Evolutionary conservation across 2,329 filamentous ascomycete species (phyloP), one percentile per base, ranked within the genome.

Genomic region (Leptosphaerulina australis): DNA sequence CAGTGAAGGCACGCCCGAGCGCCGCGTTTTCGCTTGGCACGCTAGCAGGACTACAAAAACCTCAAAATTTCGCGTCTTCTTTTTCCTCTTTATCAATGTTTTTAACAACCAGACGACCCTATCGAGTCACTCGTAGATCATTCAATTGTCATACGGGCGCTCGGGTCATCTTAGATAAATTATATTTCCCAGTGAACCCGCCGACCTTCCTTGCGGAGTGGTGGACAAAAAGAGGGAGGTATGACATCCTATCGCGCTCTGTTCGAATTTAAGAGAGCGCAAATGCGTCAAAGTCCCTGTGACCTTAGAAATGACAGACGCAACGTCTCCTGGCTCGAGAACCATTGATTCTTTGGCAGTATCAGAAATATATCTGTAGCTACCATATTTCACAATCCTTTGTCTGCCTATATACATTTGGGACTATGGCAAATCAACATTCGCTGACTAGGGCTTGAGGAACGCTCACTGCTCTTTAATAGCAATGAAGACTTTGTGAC

Each of bases 121-220:
- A 89, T 97, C 97, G 94, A 99, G 94, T 99, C 94, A 95, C 93
- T 92, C 88, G 88, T 86, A 85, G 89, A 85, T 88, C 85, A 52
- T 68, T 92, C 90, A 90, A 83, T 97, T 84, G 88, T 91, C 91
- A 86, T 89, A 90, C 80, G 90, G 92, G 93, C 90, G 94, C 94
- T 99, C 91, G 92, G 87, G 90, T 91, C 89, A 89, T 88, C 93
- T 88, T 90, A 95, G 90, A 88, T 73, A 80, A 84, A 79, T 46
- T 75, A 76, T 78, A 79, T 81, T 86, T 83, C 85, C 71, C 75
- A 65, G 68, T 88, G 61, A 64, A 59, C 75, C 75, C 68, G 67
- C 69, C 74, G 68, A 67, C 74, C 68, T 72, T 86, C 79, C 83
- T 80, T 60, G 69, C 56, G 73, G 60, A 69, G 71, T 56, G 72